A percentile compares a stretch with the other conserved stretches of the same genome.
Conservation (phyloP, 768 basidiomycete species). For the Galerina sulciceps region DNA sequence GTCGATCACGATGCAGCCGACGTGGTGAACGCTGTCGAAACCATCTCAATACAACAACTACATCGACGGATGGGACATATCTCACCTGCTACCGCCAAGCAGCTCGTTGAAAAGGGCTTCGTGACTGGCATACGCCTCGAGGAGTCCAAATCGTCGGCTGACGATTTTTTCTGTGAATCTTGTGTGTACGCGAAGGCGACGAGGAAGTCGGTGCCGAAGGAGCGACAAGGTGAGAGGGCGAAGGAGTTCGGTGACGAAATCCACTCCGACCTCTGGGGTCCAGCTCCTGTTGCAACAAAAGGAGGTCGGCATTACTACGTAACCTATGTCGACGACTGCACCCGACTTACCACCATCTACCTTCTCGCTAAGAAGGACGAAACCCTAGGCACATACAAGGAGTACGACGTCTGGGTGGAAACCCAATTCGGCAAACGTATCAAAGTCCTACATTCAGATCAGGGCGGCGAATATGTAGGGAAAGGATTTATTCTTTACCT, state of each 20-base stretch:
- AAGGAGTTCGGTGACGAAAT: slow-evolving; percentile 38
- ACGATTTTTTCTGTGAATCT: slow-evolving; percentile 39
- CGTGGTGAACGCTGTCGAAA: slow-evolving; percentile 8
- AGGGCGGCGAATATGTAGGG: slow-evolving; percentile 46
- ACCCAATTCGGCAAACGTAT: slow-evolving; percentile 32
- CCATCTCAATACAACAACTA: slow-evolving; percentile 30
- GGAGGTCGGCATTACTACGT: slow-evolving; percentile 35
- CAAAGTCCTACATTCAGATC: slow-evolving; percentile 42
- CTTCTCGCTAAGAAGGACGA: slow-evolving; percentile 35
- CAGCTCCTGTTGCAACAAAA: slow-evolving; percentile 30
- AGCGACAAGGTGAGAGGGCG: slow-evolving; percentile 27
- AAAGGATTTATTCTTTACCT: slow-evolving; percentile 36
- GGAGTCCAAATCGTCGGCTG: neutral
- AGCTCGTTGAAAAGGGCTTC: slow-evolving; percentile 27
- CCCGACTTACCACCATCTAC: slow-evolving; percentile 28
- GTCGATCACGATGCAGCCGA: slow-evolving; percentile 22
- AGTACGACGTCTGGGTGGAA: slow-evolving; percentile 34
- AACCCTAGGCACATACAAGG: slow-evolving; percentile 31
- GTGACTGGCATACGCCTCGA: slow-evolving; percentile 21
- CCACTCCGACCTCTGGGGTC: slow-evolving; percentile 51
- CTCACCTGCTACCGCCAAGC: slow-evolving; percentile 19
- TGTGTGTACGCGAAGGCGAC: slow-evolving; percentile 48
- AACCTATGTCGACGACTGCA: slow-evolving; percentile 40
- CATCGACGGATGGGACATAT: slow-evolving; percentile 37
- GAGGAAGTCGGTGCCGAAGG: slow-evolving; percentile 33